Conservation (phyloP, 2,329 filamentous ascomycete species). For the Colletotrichum sp. region DNA sequence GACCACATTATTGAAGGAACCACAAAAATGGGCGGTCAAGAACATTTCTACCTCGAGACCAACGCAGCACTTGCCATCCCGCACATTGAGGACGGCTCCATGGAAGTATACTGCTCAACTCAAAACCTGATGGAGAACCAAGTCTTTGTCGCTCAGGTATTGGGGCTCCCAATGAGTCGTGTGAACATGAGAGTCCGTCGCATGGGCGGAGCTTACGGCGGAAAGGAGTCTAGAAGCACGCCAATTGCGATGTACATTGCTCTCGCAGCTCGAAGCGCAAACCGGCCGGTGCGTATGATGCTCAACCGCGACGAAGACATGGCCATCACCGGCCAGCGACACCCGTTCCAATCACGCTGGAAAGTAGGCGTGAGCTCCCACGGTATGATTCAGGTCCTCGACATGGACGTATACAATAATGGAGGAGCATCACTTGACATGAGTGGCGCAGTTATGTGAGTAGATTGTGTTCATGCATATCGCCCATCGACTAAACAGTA, state of each 20-base stretch:
- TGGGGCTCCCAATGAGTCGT: background rate
- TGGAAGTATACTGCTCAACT: background rate
- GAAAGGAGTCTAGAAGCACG: background rate
- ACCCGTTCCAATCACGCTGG: background rate
- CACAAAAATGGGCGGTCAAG: background rate
- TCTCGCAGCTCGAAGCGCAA: background rate
- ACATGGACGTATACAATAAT: background rate
- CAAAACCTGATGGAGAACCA: background rate
- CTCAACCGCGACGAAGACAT: background rate
- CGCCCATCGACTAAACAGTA: background rate
- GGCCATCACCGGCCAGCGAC: background rate
- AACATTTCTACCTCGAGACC: background rate
- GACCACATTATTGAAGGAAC: background rate
- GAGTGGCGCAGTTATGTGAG: background rate
- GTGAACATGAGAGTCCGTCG: background rate
- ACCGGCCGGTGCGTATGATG: background rate
- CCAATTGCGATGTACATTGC: background rate
- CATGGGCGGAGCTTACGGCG: background rate
- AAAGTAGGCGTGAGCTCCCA: background rate
- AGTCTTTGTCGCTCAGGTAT: background rate
- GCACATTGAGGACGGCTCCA: background rate
- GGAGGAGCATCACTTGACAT: background rate
- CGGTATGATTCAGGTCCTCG: background rate
- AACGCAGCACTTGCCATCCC: background rate
- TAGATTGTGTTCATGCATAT: background rate